Percentiles rank a stretch among this genome's conserved stretches.
phyloP scores from a whole-genome alignment of 192 early-diverging fungal species.

The Coemansia sp. region DNA sequence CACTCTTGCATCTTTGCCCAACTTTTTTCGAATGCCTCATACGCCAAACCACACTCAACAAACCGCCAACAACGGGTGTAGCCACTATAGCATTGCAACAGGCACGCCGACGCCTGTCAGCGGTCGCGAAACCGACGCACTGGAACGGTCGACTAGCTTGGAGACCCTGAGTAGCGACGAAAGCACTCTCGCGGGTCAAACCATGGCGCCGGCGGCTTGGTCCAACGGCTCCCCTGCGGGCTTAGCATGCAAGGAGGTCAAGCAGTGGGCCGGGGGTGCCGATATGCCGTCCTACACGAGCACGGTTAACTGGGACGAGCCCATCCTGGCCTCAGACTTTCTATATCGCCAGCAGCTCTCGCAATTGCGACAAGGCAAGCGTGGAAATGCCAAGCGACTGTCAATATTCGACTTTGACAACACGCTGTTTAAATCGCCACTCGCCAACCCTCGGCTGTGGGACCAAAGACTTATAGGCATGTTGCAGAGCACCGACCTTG shows the following conservation, averaged over 20 bases:
- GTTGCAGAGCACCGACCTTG: conserved; percentile 56
- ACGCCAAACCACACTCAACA: neutral
- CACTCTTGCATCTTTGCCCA: neutral
- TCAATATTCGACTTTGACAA: conserved; percentile 68
- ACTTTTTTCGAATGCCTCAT: neutral
- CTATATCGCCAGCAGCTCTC: conserved; percentile 45
- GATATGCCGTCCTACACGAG: conserved; percentile 33
- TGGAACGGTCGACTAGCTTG: neutral
- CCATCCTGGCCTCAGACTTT: conserved; percentile 36
- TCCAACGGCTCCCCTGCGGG: neutral
- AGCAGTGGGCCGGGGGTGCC: neutral
- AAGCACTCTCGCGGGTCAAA: neutral
- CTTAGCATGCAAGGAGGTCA: neutral
- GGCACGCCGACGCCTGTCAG: neutral
- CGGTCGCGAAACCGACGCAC: too few species aligned
- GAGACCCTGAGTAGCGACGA: neutral
- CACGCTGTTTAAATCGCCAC: conserved; percentile 63
- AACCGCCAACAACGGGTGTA: neutral
- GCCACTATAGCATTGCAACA: neutral
- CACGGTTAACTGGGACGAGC: conserved; percentile 36
- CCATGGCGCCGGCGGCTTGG: neutral
- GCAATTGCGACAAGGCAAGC: conserved; percentile 29
- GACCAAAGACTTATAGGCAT: conserved; percentile 55
- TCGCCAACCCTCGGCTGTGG: conserved; percentile 63
- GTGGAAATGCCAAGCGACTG: conserved; percentile 26